Conservation (phyloP, 1,284 basidiomycete species). For the Apiotrichum porosum region DNA sequence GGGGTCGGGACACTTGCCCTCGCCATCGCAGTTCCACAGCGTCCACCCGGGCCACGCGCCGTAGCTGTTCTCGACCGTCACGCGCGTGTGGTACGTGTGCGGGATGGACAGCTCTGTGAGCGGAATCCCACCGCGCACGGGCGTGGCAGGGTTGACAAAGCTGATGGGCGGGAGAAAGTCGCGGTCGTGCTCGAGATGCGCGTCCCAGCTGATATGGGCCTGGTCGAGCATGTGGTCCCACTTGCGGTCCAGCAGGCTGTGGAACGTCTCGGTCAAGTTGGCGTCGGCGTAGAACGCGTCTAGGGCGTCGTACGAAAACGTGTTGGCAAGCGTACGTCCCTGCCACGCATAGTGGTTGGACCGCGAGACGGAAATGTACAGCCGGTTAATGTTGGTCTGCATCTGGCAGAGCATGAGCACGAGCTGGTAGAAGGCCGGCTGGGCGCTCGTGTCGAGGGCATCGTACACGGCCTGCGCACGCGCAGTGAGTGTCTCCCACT, state of each 20-base stretch:
- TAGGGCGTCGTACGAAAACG: slow-evolving; percentile 56
- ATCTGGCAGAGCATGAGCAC: too few relatives aligned
- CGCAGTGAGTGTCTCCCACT: slow-evolving; percentile 54
- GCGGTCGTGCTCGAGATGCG: slow-evolving; percentile 64
- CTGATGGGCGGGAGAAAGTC: slow-evolving; percentile 48
- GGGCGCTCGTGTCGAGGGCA: slow-evolving; percentile 51
- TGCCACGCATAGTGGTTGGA: slow-evolving; percentile 63
- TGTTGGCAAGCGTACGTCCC: slow-evolving; percentile 60
- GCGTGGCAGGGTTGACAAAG: slow-evolving; percentile 23
- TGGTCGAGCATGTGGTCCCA: slow-evolving; percentile 61
- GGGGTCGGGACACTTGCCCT: too few relatives aligned
- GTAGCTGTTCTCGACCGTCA: too few relatives aligned
- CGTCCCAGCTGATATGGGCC: slow-evolving; percentile 47
- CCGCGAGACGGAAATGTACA: too few relatives aligned
- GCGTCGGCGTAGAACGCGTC: slow-evolving; percentile 38
- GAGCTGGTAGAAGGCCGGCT: slow-evolving; percentile 65
- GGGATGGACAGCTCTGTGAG: slow-evolving; percentile 52
- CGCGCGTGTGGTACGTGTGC: too few relatives aligned
- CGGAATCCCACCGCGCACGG: slow-evolving; percentile 20
- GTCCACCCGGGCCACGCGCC: too few relatives aligned
- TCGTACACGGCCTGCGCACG: slow-evolving; percentile 60
- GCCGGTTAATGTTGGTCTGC: too few relatives aligned
- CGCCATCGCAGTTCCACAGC: too few relatives aligned
- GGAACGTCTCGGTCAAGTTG: slow-evolving; percentile 53
- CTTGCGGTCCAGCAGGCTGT: slow-evolving; percentile 57